Base-by-base conservation (phyloP, 768 basidiomycete species). In the Solioccasus polychromus region DNA sequence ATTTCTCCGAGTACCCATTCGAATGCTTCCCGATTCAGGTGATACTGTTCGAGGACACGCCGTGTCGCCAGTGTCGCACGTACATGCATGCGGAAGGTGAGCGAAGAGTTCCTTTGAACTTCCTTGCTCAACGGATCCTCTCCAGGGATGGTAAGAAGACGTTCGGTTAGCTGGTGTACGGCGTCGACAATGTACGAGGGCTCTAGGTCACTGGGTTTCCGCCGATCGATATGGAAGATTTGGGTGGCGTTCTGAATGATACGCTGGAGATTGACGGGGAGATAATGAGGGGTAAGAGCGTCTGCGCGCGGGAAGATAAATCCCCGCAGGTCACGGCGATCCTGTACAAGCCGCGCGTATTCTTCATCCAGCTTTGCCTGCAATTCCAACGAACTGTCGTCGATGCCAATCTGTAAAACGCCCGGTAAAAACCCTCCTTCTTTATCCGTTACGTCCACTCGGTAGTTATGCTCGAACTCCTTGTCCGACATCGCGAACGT, bases 1-100 rank as follows among this genome's bases (percentile, higher is more conserved):
- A 98, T 81, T 68, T 98, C 96, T 51, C 96, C 74, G 39, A 97
- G 58, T 2, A 98, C 92, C 96, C 96, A 99, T 60, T 97, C 93
- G 63, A 96, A 98, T 3, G 95, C 95, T 67, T 96, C 92, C 35
- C 80, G 76, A 50, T 88, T 93, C 28, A 98, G 74, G 57, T 94
- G 93, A 64, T 80, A 83, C 53, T 83, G 80, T 68, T 96, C 92
- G 50, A 99, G 65, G 1, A 98, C 91, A 10, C 86, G 83, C 9
- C 93, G 84, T 1, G 88, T 69, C 0, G 93, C 90, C 48, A 99
- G 84, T 1, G 87, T 90, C 6, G 90, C 85, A 8, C 94, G 88
- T 1, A 97, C 72, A 54, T 96, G 92, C 77, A 96, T 97, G 46
- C 82, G 80, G 81, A 98, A 98, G 17, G 86, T 85, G 31, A 96